Evolutionary conservation across 2,329 filamentous ascomycete genomes (phyloP).

Genomic region (Hypoxylon sp.): DNA sequence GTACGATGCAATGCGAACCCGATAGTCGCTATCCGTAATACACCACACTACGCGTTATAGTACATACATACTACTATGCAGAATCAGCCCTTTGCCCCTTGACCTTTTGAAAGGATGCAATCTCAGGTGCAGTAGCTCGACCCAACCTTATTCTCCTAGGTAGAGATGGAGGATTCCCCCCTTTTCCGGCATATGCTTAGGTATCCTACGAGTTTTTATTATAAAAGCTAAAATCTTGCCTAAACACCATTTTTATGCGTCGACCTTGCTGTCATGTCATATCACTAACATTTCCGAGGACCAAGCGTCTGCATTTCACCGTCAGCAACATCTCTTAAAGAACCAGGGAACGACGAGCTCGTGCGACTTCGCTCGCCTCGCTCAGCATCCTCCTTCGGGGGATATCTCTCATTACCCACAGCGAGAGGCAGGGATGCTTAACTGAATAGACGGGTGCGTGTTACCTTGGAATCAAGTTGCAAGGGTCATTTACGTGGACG

Average conservation of each 20-base stretch:
- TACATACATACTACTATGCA: slow-evolving; percentile 12
- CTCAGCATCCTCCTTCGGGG: slow-evolving; percentile 34
- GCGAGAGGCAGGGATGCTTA: slow-evolving; percentile 35
- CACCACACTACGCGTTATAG: neutral
- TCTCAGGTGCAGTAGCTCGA: slow-evolving; percentile 38
- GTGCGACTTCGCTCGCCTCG: slow-evolving; percentile 38
- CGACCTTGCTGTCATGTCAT: slow-evolving; percentile 21
- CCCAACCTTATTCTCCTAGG: slow-evolving; percentile 35
- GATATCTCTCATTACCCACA: slow-evolving; percentile 37
- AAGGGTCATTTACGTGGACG: slow-evolving; percentile 40
- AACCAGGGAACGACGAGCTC: slow-evolving; percentile 37
- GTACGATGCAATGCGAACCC: slow-evolving; percentile 33
- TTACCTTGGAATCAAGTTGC: slow-evolving; percentile 40
- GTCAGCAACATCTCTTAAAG: slow-evolving; percentile 29
- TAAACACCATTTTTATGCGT: slow-evolving; percentile 19
- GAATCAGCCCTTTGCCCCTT: slow-evolving; percentile 23
- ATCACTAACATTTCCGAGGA: slow-evolving; percentile 22
- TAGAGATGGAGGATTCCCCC: slow-evolving; percentile 22
- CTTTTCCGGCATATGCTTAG: slow-evolving; percentile 34
- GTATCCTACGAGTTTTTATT: slow-evolving; percentile 27
- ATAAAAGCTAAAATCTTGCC: slow-evolving; percentile 15
- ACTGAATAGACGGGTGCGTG: slow-evolving; percentile 37
- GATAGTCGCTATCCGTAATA: slow-evolving; percentile 27
- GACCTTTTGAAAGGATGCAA: slow-evolving; percentile 32
- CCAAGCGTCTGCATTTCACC: slow-evolving; percentile 32